Evolutionary conservation across 371 early-diverging fungal species (phyloP).

Genomic region (Haplosporangium sp.): DNA sequence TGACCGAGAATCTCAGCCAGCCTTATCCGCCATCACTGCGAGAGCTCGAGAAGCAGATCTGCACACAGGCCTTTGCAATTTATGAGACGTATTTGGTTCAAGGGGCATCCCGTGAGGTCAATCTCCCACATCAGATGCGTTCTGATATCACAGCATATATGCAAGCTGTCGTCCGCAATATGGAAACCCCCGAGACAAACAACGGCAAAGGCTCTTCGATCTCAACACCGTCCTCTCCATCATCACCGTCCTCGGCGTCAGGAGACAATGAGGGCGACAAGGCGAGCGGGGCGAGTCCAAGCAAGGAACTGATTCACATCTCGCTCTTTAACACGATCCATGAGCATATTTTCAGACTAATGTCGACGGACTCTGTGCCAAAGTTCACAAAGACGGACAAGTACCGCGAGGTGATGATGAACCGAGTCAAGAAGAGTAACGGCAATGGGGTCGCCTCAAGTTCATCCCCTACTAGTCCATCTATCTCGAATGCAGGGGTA

Average conservation of each 20-base stretch:
- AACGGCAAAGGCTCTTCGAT: constrained; percentile 6
- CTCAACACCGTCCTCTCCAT: background rate
- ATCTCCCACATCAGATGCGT: constrained; percentile 49
- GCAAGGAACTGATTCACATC: constrained; percentile 58
- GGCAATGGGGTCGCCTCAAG: background rate
- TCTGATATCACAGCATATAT: constrained; percentile 46
- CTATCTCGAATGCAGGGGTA: background rate
- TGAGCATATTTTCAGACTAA: constrained; percentile 78
- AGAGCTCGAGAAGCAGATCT: constrained; percentile 49
- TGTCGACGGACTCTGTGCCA: constrained; percentile 85
- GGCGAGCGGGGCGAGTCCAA: background rate
- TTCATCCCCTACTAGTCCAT: too few species aligned
- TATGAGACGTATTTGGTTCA: constrained; percentile 34
- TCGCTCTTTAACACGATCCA: constrained; percentile 72
- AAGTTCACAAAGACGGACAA: constrained; percentile 78
- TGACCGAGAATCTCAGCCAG: background rate
- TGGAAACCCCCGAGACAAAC: constrained; percentile 15
- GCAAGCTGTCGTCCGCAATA: constrained; percentile 48
- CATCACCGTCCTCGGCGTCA: background rate
- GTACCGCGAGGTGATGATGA: constrained; percentile 60
- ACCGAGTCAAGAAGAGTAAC: constrained; percentile 34
- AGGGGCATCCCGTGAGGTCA: constrained; percentile 39
- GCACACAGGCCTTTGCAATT: constrained; percentile 41
- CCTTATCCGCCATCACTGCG: constrained; percentile 38
- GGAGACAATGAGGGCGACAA: background rate